phyloP scores from a whole-genome alignment of 2,329 filamentous ascomycete species.

The Fusarium poae region DNA sequence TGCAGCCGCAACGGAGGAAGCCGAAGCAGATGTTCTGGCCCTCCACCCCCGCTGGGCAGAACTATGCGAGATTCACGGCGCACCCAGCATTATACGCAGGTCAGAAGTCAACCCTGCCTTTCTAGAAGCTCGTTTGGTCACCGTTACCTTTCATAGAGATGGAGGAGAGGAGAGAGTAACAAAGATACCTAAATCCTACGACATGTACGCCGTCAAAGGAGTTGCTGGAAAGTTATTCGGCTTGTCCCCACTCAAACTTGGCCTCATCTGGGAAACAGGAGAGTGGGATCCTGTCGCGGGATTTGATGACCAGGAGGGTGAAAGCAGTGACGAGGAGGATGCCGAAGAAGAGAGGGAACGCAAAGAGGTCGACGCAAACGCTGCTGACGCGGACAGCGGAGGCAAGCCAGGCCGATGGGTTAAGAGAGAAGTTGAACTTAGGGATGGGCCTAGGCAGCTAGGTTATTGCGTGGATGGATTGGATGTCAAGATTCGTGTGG shows the following conservation, averaged over 20 bases:
- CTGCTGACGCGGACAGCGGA: constrained; percentile 43
- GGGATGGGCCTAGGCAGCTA: constrained; percentile 82
- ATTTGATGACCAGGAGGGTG: constrained; percentile 69
- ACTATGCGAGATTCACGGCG: constrained; percentile 81
- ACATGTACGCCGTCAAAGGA: constrained; percentile 85
- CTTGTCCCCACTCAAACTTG: constrained; percentile 72
- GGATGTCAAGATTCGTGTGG: constrained; percentile 79
- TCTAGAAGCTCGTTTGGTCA: constrained; percentile 81
- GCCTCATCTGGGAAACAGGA: constrained; percentile 87
- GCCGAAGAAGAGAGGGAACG: constrained; percentile 53
- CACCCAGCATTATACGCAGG: constrained; percentile 72
- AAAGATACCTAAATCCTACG: constrained; percentile 79
- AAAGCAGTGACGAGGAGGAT: constrained; percentile 66
- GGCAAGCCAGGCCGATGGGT: constrained; percentile 71
- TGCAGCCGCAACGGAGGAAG: constrained; percentile 66
- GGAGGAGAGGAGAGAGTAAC: constrained; percentile 50
- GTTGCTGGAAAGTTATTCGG: constrained; percentile 79
- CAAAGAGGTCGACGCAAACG: constrained; percentile 39
- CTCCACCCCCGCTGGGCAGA: constrained; percentile 79
- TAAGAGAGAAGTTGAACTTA: constrained; percentile 82
- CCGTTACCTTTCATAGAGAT: constrained; percentile 65
- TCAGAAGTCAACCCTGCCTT: constrained; percentile 79
- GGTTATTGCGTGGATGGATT: constrained; percentile 84
- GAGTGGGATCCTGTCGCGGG: constrained; percentile 85
- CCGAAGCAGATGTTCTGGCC: constrained; percentile 67